Evolutionary conservation across 78 protist genomes (phyloP), one percentile per base, ranked within the genome.

Genomic region (Cyanophora paradoxa): DNA sequence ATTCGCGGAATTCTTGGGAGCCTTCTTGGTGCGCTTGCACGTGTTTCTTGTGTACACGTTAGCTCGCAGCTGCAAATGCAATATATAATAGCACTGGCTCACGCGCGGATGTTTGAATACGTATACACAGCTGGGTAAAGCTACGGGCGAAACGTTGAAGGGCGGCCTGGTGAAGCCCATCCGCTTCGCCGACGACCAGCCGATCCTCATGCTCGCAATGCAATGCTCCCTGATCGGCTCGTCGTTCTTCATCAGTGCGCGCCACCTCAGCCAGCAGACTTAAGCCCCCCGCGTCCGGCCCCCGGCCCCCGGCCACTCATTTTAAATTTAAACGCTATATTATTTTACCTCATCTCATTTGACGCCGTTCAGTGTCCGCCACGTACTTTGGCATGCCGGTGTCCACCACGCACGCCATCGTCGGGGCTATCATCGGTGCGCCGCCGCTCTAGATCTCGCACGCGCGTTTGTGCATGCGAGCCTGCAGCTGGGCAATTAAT

Each of bases 331-430:
- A 54, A 13, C 30, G 48, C 48, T 6, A 13, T 10, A 13, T 13
- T 10, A 42, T 10, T 13, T 10, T 61, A n/a, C n/a, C n/a, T n/a
- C n/a, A n/a, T n/a, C n/a, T n/a, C n/a, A n/a, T n/a, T n/a, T n/a
- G n/a, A n/a, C n/a, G 75, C 22, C 74, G 3, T 3, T n/a, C n/a
- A n/a, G n/a, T 72, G 26, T 14, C 36, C 4, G 85, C 81, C 36
- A 65, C 81, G 20, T 4, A n/a, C 20, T 8, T 71, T 6, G 36
- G 41, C 24, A 36, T 64, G 76, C 87, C 87, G 31, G 87, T 83
- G 5, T 83, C 87, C 3, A 76, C 83, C 3, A 83, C 87, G 4
- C 87, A 83, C 73, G 50, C 77, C 24, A 83, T 74, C n/a, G 30
- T 83, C 52, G 87, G 83, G 0, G 76, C 83, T 16, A 44, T 77